Base-by-base conservation (phyloP, 805 yeast species). In the Kluyveromyces nonfermentans region DNA sequence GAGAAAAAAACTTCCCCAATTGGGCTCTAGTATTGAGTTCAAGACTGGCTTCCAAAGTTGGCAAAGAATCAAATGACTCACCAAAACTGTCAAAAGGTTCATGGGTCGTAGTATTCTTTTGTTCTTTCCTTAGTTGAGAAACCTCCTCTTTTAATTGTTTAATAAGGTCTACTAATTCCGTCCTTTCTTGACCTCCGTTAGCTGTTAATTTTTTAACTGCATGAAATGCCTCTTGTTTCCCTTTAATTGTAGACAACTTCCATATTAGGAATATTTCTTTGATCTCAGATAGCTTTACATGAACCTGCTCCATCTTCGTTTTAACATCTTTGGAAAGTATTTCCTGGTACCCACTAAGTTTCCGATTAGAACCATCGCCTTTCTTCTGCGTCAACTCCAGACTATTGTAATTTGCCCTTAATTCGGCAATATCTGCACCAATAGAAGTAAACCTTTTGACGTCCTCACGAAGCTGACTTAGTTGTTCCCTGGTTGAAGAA, bases 31-130 rank as follows among this genome's bases (percentile, higher is more conserved):
- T 54, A 35, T 52, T 54, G 17, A 57, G 33, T 17, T 33, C 45
- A 36, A 60, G 35, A 25, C 59, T 56, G 12, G 51, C 44, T 38
- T 54, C 55, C 5, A 54, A 54, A n/a, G 60, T 52, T 6, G 21
- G 33, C 18, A 38, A 16, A 3, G 41, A 38, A 25, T 25, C 30
- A 6, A 25, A 25, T 25, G 9, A 4, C 20, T 42, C 33, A 5
- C 12, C 33, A 25, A 25, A 14, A 7, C 41, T 25, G 14, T 44
- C 41, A 2, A 35, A 5, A 16, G 38, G 33, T 19, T 3, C 15
- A 17, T 20, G 30, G 30, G 30, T 25, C 12, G 30, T 25, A 3
- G 30, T 25, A 25, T 4, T 10, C 7, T 14, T 25, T 6, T 25
- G 30, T 14, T 25, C 30, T 25, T 25, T 25, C 30, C 30, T 45